Evolutionary conservation across 169 alveolate genomes (phyloP).

Genomic region (Ichthyophthirius multifiliis): DNA sequence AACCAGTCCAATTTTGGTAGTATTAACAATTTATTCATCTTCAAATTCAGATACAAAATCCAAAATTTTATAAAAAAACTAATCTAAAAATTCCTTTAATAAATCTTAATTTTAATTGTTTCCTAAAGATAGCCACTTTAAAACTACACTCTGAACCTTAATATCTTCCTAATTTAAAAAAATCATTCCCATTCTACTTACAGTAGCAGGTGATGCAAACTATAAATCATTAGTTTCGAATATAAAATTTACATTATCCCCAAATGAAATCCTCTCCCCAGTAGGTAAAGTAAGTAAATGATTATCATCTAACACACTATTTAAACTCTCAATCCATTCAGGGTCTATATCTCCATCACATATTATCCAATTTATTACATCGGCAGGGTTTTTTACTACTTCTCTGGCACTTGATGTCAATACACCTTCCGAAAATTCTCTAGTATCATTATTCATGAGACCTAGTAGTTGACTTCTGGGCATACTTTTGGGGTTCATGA

Average conservation of each 20-base stretch:
- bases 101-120: constrained; percentile 70
- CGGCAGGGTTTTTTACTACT: constrained; percentile 81
- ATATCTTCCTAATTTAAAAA: constrained; percentile 92
- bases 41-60: constrained; percentile 60
- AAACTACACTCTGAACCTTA: constrained; percentile 76
- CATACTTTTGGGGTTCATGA: constrained; percentile 93
- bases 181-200: constrained; percentile 89
- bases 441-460: constrained; percentile 91
- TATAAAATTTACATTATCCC: constrained; percentile 83
- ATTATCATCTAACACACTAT: constrained; percentile 88
- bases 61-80: constrained; percentile 70
- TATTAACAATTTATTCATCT: constrained; percentile 73
- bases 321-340: constrained; percentile 88
- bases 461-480: constrained; percentile 90
- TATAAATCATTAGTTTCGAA: constrained; percentile 84
- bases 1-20: constrained; percentile 90
- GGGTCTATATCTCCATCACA: constrained; percentile 92
- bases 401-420: constrained; percentile 90
- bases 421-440: constrained; percentile 94
- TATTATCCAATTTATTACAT: constrained; percentile 88
- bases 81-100: constrained; percentile 82
- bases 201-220: constrained; percentile 90
- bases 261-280: constrained; percentile 87
- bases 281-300: constrained; percentile 85
- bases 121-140: constrained; percentile 84